Evolutionary conservation across 169 alveolate genomes (phyloP).

Genomic region (Plasmodium sp.): DNA sequence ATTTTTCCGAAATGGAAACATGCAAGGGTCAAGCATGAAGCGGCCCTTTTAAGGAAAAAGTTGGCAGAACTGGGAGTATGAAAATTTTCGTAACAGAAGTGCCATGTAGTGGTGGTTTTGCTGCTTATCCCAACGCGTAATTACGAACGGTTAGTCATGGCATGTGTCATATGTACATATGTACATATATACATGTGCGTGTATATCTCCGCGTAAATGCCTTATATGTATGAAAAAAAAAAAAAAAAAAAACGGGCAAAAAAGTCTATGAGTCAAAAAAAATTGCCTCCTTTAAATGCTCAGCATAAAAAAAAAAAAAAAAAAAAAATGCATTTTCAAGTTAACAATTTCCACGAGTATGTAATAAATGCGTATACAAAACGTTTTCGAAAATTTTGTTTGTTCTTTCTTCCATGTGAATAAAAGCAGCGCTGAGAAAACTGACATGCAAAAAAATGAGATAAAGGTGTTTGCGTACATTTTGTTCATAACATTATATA

Average conservation of each 20-base stretch:
- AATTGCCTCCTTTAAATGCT: background rate
- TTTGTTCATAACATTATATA: background rate
- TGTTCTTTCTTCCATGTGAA: background rate
- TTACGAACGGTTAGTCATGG: background rate
- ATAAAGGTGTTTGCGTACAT: background rate
- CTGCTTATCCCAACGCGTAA: background rate
- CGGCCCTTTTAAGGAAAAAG: background rate
- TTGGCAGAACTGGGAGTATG: background rate
- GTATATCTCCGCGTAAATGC: background rate
- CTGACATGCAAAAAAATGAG: background rate
- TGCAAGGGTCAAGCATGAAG: background rate
- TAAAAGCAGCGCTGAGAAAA: slow-evolving; percentile 1
- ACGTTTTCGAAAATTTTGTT: background rate
- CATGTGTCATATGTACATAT: background rate
- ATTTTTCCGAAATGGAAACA: background rate
- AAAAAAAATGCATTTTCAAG: background rate
- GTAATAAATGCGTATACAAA: background rate
- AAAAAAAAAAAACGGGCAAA: background rate
- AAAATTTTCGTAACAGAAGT: background rate
- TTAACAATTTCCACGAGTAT: background rate
- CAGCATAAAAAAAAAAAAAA: background rate
- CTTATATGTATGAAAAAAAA: background rate
- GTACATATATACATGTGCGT: background rate
- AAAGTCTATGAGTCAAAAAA: background rate
- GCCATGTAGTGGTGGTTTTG: background rate